phyloP scores from a whole-genome alignment of 345 rosid genomes.

The Gossypium thurberi region DNA sequence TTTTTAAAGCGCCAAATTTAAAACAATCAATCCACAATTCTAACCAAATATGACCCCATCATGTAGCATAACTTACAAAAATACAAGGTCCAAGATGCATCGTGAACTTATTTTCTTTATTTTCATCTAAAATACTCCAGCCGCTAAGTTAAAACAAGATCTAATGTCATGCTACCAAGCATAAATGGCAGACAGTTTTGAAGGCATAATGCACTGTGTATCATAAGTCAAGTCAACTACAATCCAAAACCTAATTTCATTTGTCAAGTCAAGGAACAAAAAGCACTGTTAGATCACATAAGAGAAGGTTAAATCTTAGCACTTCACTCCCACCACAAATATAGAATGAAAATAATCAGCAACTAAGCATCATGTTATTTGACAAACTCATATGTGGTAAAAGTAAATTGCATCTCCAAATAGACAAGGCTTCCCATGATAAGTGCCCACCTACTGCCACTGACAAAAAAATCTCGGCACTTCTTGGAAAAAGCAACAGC shows the following conservation, averaged over 20 bases:
- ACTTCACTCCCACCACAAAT: not conserved
- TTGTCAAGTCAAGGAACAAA: not conserved
- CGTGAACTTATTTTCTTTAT: not conserved
- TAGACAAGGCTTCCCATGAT: not conserved
- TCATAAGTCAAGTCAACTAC: too few relatives aligned
- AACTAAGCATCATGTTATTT: not conserved
- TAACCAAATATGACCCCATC: not conserved
- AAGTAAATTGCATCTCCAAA: not conserved
- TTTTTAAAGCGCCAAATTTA: not conserved
- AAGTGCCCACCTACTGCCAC: slow-evolving; percentile 79
- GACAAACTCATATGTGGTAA: not conserved
- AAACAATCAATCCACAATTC: not conserved
- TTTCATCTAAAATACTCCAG: not conserved
- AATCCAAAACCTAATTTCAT: not conserved
- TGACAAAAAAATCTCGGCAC: slow-evolving; percentile 59
- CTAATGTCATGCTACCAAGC: not conserved
- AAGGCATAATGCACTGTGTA: not conserved
- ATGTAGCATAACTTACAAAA: slow-evolving; percentile 5
- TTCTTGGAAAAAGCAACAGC: slow-evolving; percentile 88
- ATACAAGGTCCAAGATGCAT: not conserved
- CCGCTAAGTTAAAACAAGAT: not conserved
- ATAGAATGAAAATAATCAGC: not conserved
- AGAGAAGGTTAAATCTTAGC: not conserved
- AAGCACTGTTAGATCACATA: not conserved
- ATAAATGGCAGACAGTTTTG: not conserved